Percentiles rank a stretch among this genome's conserved stretches.
Conservation (phyloP, 1,284 basidiomycete species). For the Phellopilus nigrolimitatus region DNA sequence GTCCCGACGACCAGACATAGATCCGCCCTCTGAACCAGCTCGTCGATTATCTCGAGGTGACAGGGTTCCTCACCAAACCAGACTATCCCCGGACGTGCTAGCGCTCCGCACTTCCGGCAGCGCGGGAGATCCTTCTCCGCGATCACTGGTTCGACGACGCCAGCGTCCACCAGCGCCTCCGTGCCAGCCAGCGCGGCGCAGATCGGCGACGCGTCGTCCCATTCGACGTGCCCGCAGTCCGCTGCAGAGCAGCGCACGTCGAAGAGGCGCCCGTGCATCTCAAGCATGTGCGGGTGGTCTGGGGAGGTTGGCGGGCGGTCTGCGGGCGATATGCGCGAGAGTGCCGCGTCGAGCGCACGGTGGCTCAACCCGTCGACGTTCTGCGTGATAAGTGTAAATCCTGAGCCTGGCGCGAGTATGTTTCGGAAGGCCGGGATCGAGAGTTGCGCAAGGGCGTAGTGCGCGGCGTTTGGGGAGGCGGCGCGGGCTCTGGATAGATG, state of each 20-base stretch:
- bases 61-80: slow-evolving; percentile 59
- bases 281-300: slow-evolving; percentile 36
- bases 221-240: slow-evolving; percentile 38
- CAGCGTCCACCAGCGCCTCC: slow-evolving; percentile 39
- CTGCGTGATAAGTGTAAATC: slow-evolving; percentile 57
- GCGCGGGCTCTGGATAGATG: slow-evolving; percentile 36
- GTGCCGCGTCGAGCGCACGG: slow-evolving; percentile 28
- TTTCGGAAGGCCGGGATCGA: slow-evolving; percentile 36
- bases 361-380: slow-evolving; percentile 60
- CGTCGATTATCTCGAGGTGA: slow-evolving; percentile 41
- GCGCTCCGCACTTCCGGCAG: slow-evolving; percentile 44
- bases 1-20: slow-evolving; percentile 61
- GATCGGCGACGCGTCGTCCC: slow-evolving; percentile 43
- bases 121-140: slow-evolving; percentile 42
- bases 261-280: slow-evolving; percentile 65
- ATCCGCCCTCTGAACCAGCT: slow-evolving; percentile 46
- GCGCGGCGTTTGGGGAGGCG: slow-evolving; percentile 53
- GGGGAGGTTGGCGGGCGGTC: slow-evolving; percentile 10
- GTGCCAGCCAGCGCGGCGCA: slow-evolving; percentile 48
- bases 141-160: slow-evolving; percentile 39
- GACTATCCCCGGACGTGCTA: slow-evolving; percentile 58
- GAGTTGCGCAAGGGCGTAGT: slow-evolving; percentile 45
- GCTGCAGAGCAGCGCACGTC: slow-evolving; percentile 47
- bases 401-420: slow-evolving; percentile 37
- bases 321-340: slow-evolving; percentile 12